Evolutionary conservation across 2,329 filamentous ascomycete genomes (phyloP), one percentile per base, ranked within the genome.

Genomic region (Ceratocystis albifundus): DNA sequence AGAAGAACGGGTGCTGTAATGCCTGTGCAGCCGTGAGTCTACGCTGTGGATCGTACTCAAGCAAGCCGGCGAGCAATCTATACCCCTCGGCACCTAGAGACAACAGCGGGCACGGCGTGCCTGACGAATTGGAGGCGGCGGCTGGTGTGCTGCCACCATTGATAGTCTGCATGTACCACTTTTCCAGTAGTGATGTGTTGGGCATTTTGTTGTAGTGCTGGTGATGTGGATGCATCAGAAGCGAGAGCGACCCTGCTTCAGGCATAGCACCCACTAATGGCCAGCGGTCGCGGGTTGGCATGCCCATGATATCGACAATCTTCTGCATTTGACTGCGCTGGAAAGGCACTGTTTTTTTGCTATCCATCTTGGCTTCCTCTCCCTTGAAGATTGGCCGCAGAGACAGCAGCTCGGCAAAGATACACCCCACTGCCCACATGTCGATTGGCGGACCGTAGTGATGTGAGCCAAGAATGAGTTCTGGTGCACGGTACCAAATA

Each of bases 311-410:
- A 73, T 99, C 94, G 46, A 96, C 90, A 71, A 99, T 99, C 77
- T 96, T 96, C 73, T 94, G 90, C 93, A 99, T 97, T 77, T 99
- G 94, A 72, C 96, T 96, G 15, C 92, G 85, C 76, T 99, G 94
- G 71, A 99, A 99, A 0, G 94, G 94, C 0, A 97, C 92, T 0
- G 89, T 94, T 77, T 97, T 97, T 76, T 99, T 99, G 71, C 84
- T 89, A 75, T 99, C 94, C 88, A 97, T 96, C 77, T 99, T 99
- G 17, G 94, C 94, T 76, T 99, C 94, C 73, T 99, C 94, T 0
- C 94, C 94, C 74, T 99, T 99, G 76, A 99, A 99, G 65, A 99
- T 97, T 0, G 94, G 94, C 0, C 93, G 83, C 2, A 99, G 78
- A 1, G 89, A 92, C 0, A 99, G 78, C 2, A 99, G 80, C 75